Conservation (phyloP, 805 yeast species). For the Monosporozyma servazzii region DNA sequence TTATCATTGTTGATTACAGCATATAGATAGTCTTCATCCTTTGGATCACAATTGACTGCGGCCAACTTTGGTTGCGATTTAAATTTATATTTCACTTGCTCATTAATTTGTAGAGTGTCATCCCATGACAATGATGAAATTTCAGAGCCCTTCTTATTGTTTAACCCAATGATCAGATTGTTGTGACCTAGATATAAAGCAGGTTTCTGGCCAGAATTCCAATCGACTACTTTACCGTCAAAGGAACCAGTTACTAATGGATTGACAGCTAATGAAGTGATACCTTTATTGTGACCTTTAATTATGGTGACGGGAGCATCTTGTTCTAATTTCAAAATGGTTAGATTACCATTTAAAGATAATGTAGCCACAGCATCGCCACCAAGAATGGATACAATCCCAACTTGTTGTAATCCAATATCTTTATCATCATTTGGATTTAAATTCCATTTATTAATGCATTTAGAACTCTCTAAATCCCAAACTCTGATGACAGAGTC, state of each 20-base stretch:
- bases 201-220: conserved; percentile 39
- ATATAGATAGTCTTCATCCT: conserved; percentile 24
- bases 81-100: conserved; percentile 19
- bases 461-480: conserved; percentile 38
- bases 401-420: conserved; percentile 66
- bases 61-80: conserved; percentile 45
- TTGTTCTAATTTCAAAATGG: conserved; percentile 41
- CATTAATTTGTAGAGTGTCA: conserved; percentile 47
- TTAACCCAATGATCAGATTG: conserved; percentile 56
- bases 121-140: conserved; percentile 80
- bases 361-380: conserved; percentile 52
- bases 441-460: conserved; percentile 43
- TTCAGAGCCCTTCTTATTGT: conserved; percentile 21
- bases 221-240: conserved; percentile 64
- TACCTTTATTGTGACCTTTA: conserved; percentile 74
- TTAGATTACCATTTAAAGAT: conserved; percentile 62
- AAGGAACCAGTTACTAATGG: conserved; percentile 56
- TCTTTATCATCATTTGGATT: conserved; percentile 22
- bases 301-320: conserved; percentile 31
- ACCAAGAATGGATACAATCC: conserved; percentile 49
- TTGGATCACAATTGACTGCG: conserved; percentile 26
- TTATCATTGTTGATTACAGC: conserved; percentile 42
- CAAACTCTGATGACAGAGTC: conserved; percentile 68
- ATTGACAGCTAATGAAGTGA: conserved; percentile 47
- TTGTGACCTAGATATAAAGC: conserved; percentile 39